Evolutionary conservation across 805 yeast genomes (phyloP).

Genomic region (Candida oleophila): DNA sequence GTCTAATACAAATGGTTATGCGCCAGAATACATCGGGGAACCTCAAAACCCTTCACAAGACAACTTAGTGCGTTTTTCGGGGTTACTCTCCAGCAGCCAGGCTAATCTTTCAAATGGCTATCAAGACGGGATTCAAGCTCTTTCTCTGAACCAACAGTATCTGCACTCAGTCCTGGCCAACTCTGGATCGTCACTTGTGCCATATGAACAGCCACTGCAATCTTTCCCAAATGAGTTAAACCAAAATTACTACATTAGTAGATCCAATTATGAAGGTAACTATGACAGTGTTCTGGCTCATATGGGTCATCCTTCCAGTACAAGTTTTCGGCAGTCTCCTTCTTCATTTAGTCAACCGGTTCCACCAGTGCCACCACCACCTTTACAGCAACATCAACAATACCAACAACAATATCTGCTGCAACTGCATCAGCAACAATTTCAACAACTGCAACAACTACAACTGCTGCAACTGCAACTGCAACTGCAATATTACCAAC

Average conservation of each 20-base stretch:
- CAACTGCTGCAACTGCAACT: constrained; percentile 2
- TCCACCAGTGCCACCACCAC: constrained; percentile 1
- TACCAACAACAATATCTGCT: constrained; percentile 1
- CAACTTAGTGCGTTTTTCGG: background rate
- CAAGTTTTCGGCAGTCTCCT: background rate
- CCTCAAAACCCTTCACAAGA: constrained; percentile 2
- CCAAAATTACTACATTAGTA: background rate
- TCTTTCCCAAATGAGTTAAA: background rate
- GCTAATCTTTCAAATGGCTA: background rate
- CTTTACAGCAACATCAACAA: background rate
- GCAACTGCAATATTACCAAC: constrained; percentile 3
- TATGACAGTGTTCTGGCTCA: background rate
- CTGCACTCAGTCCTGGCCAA: background rate
- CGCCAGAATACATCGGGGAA: constrained; percentile 7
- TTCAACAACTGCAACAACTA: background rate
- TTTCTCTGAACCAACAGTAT: background rate
- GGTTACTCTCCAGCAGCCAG: background rate
- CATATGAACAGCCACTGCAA: background rate
- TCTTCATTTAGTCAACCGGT: background rate
- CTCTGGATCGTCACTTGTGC: background rate
- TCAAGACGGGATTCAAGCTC: background rate
- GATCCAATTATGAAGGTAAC: background rate
- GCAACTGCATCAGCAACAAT: background rate
- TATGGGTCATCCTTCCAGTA: background rate
- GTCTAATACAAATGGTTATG: constrained; percentile 7